Evolutionary conservation across 176 grass and related monocot species (phyloP).

Genomic region (Triticum timopheevii): DNA sequence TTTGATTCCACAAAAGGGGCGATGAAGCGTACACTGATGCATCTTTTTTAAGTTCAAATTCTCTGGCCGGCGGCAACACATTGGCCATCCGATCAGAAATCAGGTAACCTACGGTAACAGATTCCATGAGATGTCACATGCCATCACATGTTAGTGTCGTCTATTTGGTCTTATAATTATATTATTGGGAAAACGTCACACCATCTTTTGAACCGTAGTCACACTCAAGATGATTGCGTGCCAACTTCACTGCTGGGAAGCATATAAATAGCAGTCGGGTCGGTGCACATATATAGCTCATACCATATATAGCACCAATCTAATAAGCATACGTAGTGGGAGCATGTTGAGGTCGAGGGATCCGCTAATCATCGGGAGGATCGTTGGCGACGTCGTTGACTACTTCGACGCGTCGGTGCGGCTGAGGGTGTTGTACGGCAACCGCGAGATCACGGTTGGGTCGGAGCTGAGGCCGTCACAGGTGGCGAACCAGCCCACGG

Average conservation of each 20-base stretch:
- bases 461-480: constrained; percentile 81
- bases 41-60: too few species aligned
- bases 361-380: constrained; percentile 62
- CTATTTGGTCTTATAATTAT: too few species aligned
- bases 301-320: too few species aligned
- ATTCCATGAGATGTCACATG: too few species aligned
- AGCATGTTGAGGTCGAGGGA: constrained; percentile 44
- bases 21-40: too few species aligned
- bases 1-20: too few species aligned
- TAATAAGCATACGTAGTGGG: too few species aligned
- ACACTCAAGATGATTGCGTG: not conserved
- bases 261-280: not conserved
- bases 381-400: constrained; percentile 74
- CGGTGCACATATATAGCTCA: not conserved
- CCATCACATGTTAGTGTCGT: too few species aligned
- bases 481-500: constrained; percentile 48
- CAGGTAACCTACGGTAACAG: not conserved
- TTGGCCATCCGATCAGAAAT: not conserved
- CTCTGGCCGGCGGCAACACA: not conserved
- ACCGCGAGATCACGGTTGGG: constrained; percentile 65
- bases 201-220: not conserved
- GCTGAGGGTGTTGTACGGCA: constrained; percentile 56
- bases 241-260: not conserved
- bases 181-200: too few species aligned
- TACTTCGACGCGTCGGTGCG: constrained; percentile 38